A percentile compares a stretch with the other conserved stretches of the same genome.
These are phyloP conservation scores for Orbilia blumenaviensis DNA, from an alignment of 2,329 filamentous ascomycete species.

Conservation along the genomic window DNA sequence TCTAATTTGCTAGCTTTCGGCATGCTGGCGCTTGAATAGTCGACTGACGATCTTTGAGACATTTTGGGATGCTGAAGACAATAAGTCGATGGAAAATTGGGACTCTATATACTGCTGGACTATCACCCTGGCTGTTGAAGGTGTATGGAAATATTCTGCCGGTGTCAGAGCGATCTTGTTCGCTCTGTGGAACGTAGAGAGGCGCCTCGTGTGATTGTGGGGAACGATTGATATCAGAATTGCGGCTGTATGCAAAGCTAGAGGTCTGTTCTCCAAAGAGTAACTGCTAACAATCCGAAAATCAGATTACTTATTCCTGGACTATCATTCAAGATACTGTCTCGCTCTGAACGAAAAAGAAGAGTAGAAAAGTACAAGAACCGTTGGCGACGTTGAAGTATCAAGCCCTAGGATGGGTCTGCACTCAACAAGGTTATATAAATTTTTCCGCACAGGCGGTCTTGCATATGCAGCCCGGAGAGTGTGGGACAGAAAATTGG, in stretches of 20 bases:
- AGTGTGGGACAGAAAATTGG: constrained; percentile 27
- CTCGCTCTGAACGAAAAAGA: constrained; percentile 12
- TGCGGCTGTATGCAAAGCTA: constrained; percentile 8
- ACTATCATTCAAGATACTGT: background rate
- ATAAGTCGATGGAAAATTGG: constrained; percentile 9
- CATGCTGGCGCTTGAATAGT: constrained; percentile 38
- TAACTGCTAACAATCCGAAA: background rate
- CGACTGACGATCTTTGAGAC: constrained; percentile 27
- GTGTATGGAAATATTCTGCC: constrained; percentile 21
- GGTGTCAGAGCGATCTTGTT: constrained; percentile 19
- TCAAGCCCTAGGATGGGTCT: constrained; percentile 5
- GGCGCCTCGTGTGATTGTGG: background rate
- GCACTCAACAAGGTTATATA: constrained; percentile 30
- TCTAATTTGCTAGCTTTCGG: constrained; percentile 52
- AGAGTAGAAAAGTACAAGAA: background rate
- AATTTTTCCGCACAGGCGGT: constrained; percentile 40
- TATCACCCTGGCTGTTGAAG: background rate
- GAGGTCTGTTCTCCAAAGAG: background rate
- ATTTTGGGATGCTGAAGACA: constrained; percentile 15
- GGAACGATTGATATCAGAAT: background rate
- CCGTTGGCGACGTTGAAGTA: constrained; percentile 37
- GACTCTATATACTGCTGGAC: constrained; percentile 7
- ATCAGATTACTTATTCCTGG: constrained; percentile 18
- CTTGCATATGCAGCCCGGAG: constrained; percentile 43
- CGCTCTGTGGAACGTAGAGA: constrained; percentile 18